These are phyloP conservation scores for Talaromyces nanjingensis DNA, from an alignment of 495 filamentous ascomycete genomes.

Conservation along the genomic window DNA sequence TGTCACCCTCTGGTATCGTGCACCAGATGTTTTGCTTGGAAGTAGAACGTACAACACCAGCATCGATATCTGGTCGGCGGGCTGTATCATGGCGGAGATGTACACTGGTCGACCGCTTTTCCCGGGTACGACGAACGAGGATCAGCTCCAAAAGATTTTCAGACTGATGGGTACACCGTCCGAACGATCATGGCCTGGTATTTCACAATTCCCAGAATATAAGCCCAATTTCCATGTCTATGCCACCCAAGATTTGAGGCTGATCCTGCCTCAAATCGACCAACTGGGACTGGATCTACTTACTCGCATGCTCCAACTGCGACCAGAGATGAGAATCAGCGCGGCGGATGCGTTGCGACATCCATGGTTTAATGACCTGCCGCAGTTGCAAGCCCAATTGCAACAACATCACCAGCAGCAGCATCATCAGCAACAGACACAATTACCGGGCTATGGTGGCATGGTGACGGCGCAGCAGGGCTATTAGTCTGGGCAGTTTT, in stretches of 20 bases:
- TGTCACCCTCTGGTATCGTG: conserved; percentile 93
- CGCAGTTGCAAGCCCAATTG: conserved; percentile 44
- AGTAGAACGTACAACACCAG: conserved; percentile 92
- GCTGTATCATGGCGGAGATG: conserved; percentile 99
- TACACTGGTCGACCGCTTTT: conserved; percentile 90
- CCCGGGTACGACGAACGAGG: conserved; percentile 92
- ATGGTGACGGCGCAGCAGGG: conserved; percentile 35
- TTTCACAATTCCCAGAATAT: conserved; percentile 87
- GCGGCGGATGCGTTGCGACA: conserved; percentile 80
- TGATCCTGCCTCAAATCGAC: conserved; percentile 87
- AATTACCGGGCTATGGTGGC: conserved; percentile 36
- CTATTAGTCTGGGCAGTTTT: conserved; percentile 20
- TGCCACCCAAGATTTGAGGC: conserved; percentile 81
- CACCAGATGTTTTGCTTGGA: conserved; percentile 86
- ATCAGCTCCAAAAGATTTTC: conserved; percentile 93
- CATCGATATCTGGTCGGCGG: conserved; percentile 97
- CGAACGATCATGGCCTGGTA: conserved; percentile 87
- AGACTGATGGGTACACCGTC: conserved; percentile 94
- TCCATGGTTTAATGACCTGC: conserved; percentile 77
- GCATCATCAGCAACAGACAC: conserved; percentile 19
- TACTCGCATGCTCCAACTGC: conserved; percentile 81
- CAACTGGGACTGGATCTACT: conserved; percentile 77
- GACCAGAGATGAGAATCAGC: conserved; percentile 85
- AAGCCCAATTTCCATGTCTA: conserved; percentile 90
- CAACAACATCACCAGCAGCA: conserved; percentile 37